phyloP scores from a whole-genome alignment of 805 yeast genomes.

The Metschnikowia orientalis region DNA sequence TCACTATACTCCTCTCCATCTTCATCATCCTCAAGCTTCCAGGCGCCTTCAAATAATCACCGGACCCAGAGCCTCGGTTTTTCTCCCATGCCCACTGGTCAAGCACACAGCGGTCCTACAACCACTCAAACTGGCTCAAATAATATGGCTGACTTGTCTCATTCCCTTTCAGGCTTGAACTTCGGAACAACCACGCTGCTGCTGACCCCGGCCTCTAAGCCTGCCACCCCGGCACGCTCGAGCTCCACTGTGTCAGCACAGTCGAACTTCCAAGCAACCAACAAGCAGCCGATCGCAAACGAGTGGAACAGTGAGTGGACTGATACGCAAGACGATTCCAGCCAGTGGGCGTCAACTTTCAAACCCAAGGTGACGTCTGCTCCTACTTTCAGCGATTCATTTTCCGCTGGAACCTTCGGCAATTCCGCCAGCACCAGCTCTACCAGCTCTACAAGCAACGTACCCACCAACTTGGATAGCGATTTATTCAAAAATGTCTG shows the following conservation, averaged over 20 bases:
- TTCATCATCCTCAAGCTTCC: conserved; percentile 40
- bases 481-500: conserved; percentile 69
- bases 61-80: conserved; percentile 2
- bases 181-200: conserved; percentile 11
- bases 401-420: conserved; percentile 10
- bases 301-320: conserved; percentile 37
- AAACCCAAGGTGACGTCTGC: conserved; percentile 1
- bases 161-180: conserved; percentile 22
- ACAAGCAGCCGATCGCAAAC: background rate
- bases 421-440: conserved; percentile 1
- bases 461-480: no score
- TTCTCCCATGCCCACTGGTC: background rate
- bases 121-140: conserved; percentile 16
- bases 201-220: conserved; percentile 2
- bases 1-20: conserved; percentile 70
- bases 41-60: conserved; percentile 3
- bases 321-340: conserved; percentile 18
- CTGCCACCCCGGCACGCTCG: background rate
- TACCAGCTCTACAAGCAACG: conserved; percentile 4
- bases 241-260: background rate
- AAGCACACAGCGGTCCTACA: conserved; percentile 2
- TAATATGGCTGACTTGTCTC: conserved; percentile 13
- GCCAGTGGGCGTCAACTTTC: conserved; percentile 11
- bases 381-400: conserved; percentile 6
- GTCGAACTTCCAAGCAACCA: no score